A percentile compares a stretch with the other conserved stretches of the same genome.
phyloP scores from a whole-genome alignment of 148 eudicot genomes.

The Polygonum aviculare region DNA sequence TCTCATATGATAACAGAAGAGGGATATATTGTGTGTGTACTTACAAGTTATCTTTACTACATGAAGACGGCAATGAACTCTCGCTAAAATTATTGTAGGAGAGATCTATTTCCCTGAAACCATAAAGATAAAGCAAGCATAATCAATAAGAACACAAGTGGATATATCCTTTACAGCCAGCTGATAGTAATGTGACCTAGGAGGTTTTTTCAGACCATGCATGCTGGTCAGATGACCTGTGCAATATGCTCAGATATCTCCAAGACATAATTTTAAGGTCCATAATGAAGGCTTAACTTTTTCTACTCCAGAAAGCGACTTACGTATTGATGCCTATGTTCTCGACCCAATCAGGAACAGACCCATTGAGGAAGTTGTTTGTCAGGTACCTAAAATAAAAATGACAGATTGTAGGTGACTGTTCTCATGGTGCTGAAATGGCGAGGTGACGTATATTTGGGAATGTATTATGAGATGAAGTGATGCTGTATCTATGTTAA shows the following conservation, averaged over 20 bases:
- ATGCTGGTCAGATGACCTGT: no score
- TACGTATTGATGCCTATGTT: conserved; percentile 6
- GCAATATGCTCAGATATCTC: neutral
- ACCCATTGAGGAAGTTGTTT: conserved; percentile 41
- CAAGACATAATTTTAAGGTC: neutral
- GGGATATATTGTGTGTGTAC: conserved; percentile 9
- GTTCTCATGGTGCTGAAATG: neutral
- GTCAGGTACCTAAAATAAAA: conserved; percentile 33
- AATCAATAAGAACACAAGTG: no score
- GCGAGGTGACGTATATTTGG: no score
- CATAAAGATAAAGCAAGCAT: neutral
- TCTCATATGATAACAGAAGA: neutral
- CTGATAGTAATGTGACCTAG: no score
- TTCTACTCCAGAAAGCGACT: neutral
- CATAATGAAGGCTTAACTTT: neutral
- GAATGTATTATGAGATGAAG: neutral
- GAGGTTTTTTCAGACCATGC: no score
- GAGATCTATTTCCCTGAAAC: conserved; percentile 43
- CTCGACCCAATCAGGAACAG: conserved; percentile 38
- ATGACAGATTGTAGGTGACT: neutral
- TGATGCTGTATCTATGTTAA: neutral
- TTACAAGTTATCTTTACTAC: conserved; percentile 33
- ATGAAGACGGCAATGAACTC: conserved; percentile 21
- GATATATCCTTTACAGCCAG: no score
- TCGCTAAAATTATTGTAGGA: conserved; percentile 47